Evolutionary conservation across 352 stramenopile species (phyloP).

Genomic region (Blastocystis sp.): DNA sequence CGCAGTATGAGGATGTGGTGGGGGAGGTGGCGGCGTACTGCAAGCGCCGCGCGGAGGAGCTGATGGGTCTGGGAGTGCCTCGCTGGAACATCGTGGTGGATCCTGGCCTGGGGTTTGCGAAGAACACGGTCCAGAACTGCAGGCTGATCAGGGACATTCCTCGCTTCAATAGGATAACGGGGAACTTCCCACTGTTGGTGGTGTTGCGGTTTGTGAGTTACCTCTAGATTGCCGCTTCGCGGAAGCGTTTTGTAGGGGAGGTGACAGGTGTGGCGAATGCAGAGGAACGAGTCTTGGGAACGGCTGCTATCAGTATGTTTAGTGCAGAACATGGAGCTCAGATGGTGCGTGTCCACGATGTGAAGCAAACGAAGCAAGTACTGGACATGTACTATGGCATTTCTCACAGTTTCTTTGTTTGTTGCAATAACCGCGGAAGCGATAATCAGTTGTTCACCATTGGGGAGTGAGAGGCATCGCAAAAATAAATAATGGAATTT

Average conservation of each 20-base stretch:
- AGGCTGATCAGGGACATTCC: constrained; percentile 75
- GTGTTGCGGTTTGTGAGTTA: neutral
- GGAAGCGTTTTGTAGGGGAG: constrained; percentile 93
- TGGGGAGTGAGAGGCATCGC: neutral
- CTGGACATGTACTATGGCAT: constrained; percentile 63
- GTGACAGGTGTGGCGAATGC: constrained; percentile 77
- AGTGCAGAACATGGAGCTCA: constrained; percentile 69
- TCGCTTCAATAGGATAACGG: constrained; percentile 64
- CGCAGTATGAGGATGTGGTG: constrained; percentile 71
- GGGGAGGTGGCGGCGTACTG: constrained; percentile 76
- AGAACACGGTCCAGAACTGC: constrained; percentile 82
- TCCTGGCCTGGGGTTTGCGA: constrained; percentile 94
- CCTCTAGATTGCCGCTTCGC: constrained; percentile 77
- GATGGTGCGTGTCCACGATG: constrained; percentile 90
- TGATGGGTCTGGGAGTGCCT: constrained; percentile 77
- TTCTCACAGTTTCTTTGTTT: neutral
- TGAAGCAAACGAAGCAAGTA: constrained; percentile 79
- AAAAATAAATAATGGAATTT: constrained; percentile 57
- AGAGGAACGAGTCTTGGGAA: constrained; percentile 81
- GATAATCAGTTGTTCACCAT: neutral
- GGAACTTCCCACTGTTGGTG: constrained; percentile 68
- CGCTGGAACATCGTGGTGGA: constrained; percentile 89
- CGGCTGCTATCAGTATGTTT: constrained; percentile 67
- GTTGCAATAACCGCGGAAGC: neutral
- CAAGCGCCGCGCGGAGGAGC: constrained; percentile 70